Evolutionary conservation across 257 asterid genomes (phyloP).

Genomic region (Plantago ovata): DNA sequence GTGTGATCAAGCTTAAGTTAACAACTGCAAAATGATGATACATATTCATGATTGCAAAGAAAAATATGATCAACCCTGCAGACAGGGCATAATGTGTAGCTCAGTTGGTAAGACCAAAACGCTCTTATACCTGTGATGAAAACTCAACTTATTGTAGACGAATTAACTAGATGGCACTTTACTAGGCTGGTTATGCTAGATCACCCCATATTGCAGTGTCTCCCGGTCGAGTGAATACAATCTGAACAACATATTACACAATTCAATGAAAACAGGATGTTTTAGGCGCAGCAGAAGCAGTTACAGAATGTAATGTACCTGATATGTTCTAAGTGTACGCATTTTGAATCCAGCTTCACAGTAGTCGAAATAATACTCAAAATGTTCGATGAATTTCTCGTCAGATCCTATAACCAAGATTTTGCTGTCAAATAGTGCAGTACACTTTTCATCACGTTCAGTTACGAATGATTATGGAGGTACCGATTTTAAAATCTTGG

Average conservation of each 20-base stretch:
- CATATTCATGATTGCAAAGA: too few species aligned
- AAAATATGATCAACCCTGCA: too few species aligned
- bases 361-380: constrained; percentile 57
- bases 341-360: constrained; percentile 48
- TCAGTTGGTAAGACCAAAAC: too few species aligned
- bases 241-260: constrained; percentile 22
- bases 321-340: constrained; percentile 39
- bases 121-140: too few species aligned
- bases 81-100: too few species aligned
- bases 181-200: constrained; percentile 6
- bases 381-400: constrained; percentile 50
- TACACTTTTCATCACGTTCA: background rate
- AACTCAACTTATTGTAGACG: too few species aligned
- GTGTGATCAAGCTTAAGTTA: too few species aligned
- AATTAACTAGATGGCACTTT: background rate
- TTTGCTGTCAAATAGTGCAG: constrained; percentile 24
- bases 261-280: background rate
- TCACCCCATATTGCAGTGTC: constrained; percentile 36
- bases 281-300: too few species aligned
- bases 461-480: too few species aligned
- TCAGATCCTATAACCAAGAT: constrained; percentile 41
- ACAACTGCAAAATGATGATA: too few species aligned
- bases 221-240: constrained; percentile 44
- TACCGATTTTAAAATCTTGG: too few species aligned
- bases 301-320: too few species aligned